Evolutionary conservation across 768 basidiomycete species (phyloP).

Genomic region (Leucocoprinus sp.): DNA sequence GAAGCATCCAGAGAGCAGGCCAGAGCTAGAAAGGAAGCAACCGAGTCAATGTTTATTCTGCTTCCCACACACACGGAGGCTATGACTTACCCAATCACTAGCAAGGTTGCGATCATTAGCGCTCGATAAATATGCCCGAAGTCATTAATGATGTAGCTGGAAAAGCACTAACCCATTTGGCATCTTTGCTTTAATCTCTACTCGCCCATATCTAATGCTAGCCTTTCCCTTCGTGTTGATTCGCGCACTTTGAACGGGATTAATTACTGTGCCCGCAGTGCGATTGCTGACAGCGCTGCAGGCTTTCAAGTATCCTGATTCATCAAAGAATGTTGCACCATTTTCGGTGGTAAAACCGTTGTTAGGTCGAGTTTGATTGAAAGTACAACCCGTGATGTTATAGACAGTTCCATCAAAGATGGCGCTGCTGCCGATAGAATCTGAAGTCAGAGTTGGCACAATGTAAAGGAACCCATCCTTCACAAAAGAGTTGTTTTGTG

Average conservation of each 20-base stretch:
- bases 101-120: not conserved
- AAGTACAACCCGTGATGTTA: conserved; percentile 65
- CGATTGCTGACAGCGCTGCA: conserved; percentile 34
- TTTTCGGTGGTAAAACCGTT: conserved; percentile 29
- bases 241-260: conserved; percentile 71
- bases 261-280: conserved; percentile 43
- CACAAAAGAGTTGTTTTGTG: conserved; percentile 56
- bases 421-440: conserved; percentile 35
- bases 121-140: not conserved
- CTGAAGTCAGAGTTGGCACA: conserved; percentile 67
- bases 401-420: conserved; percentile 54
- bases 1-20: conserved; percentile 81
- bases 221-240: conserved; percentile 59
- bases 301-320: conserved; percentile 33
- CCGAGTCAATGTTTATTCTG: conserved; percentile 2
- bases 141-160: conserved; percentile 2
- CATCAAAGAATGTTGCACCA: conserved; percentile 30
- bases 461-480: conserved; percentile 67
- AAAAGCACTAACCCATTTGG: conserved; percentile 41
- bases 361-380: conserved; percentile 41
- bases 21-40: conserved; percentile 37
- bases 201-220: conserved; percentile 49
- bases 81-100: conserved; percentile 45
- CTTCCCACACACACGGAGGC: not conserved
- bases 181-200: conserved; percentile 55